These are phyloP conservation scores for Vitis vinifera DNA, from an alignment of 164 flowering plant genomes.

Conservation along the genomic window ASM3070453v1 NC_081808.1:25744501-25745000, in stretches of 20 bases:
- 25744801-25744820: neutral
- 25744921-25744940: constrained; percentile 6
- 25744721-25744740: constrained; percentile 22
- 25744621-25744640: constrained; percentile 5
- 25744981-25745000: constrained; percentile 30
- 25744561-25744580: constrained; percentile 22
- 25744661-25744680: neutral
- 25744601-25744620: constrained; percentile 27
- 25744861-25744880: neutral
- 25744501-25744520: too few relatives aligned
- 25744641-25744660: neutral
- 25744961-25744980: constrained; percentile 39
- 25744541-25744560: too few relatives aligned
- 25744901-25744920: neutral
- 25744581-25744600: constrained; percentile 38
- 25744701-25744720: neutral
- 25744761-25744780: neutral
- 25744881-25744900: constrained; percentile 7
- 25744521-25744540: too few relatives aligned
- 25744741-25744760: neutral
- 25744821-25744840: too few relatives aligned
- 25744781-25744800: neutral
- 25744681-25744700: neutral
- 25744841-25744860: too few relatives aligned
- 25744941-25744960: constrained; percentile 20